Evolutionary conservation across 805 yeast genomes (phyloP).

Genomic region (Pachysolen tannophilus): DNA sequence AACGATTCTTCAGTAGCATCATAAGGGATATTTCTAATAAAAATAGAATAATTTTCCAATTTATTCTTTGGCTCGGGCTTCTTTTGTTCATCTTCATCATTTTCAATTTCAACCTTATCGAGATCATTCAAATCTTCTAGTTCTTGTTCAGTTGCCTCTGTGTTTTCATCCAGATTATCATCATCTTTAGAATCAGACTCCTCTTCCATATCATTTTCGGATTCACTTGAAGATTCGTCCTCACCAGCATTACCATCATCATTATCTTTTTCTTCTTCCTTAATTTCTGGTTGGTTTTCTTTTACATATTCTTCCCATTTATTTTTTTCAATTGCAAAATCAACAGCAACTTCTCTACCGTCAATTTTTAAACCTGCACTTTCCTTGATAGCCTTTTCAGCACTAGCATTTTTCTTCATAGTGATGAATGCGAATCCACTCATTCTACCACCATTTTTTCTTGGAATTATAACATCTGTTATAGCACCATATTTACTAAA

Average conservation of each 20-base stretch:
- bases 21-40: conserved; percentile 90
- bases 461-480: conserved; percentile 81
- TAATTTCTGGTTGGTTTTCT: conserved; percentile 32
- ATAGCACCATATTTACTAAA: conserved; percentile 82
- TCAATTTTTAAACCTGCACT: conserved; percentile 70
- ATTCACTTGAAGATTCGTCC: conserved; percentile 28
- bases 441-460: conserved; percentile 82
- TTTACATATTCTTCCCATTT: conserved; percentile 64
- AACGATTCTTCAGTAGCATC: conserved; percentile 82
- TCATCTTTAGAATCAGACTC: conserved; percentile 23
- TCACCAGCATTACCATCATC: conserved; percentile 31
- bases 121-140: conserved; percentile 21
- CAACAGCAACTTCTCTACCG: conserved; percentile 90
- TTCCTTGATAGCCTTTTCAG: conserved; percentile 74
- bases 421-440: conserved; percentile 93
- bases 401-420: conserved; percentile 71
- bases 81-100: conserved; percentile 22
- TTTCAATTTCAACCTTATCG: conserved; percentile 20
- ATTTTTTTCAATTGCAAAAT: conserved; percentile 82
- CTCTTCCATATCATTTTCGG: conserved; percentile 22
- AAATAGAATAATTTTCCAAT: conserved; percentile 66
- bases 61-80: conserved; percentile 38
- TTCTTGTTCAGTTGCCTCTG: conserved; percentile 12
- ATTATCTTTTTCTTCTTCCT: conserved; percentile 29
- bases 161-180: conserved; percentile 23